phyloP scores from a whole-genome alignment of 768 basidiomycete genomes.

The Collybia sp. region DNA sequence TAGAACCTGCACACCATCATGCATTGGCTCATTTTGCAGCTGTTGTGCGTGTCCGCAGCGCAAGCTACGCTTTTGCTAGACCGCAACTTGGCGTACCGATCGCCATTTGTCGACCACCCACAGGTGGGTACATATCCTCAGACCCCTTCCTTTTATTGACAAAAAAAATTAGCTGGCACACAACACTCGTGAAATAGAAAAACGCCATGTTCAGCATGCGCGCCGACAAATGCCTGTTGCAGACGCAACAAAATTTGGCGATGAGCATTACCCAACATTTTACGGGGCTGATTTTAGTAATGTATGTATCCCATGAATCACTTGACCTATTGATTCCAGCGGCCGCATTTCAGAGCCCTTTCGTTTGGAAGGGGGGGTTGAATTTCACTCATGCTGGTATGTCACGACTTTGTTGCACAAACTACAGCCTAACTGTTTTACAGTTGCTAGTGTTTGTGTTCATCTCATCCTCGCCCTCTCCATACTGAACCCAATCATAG shows the following conservation, averaged over 20 bases:
- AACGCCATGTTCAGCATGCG: constrained; percentile 27
- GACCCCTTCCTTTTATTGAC: too few species aligned
- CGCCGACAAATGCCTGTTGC: constrained; percentile 1
- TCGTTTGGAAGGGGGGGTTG: constrained; percentile 43
- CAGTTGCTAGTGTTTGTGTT: constrained; percentile 44
- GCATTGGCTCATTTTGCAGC: too few species aligned
- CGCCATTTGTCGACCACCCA: constrained; percentile 28
- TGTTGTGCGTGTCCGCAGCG: too few species aligned
- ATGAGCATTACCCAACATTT: constrained; percentile 44
- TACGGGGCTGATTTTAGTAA: constrained; percentile 44
- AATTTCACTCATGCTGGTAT: constrained; percentile 45
- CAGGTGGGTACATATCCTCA: constrained; percentile 13
- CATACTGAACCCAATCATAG: constrained; percentile 14
- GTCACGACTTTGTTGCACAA: constrained; percentile 2
- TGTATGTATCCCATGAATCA: constrained; percentile 17
- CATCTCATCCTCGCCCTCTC: neutral
- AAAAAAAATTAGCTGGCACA: constrained; percentile 26
- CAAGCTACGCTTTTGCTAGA: constrained; percentile 18
- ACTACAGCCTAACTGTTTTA: neutral
- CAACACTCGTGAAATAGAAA: constrained; percentile 29
- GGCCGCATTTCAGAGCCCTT: constrained; percentile 27
- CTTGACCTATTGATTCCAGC: neutral
- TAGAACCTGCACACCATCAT: constrained; percentile 10
- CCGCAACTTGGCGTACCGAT: constrained; percentile 33
- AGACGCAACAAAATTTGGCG: constrained; percentile 31